Conservation (phyloP, 208 protist genomes). For the Wallacemonas sp. region DNA sequence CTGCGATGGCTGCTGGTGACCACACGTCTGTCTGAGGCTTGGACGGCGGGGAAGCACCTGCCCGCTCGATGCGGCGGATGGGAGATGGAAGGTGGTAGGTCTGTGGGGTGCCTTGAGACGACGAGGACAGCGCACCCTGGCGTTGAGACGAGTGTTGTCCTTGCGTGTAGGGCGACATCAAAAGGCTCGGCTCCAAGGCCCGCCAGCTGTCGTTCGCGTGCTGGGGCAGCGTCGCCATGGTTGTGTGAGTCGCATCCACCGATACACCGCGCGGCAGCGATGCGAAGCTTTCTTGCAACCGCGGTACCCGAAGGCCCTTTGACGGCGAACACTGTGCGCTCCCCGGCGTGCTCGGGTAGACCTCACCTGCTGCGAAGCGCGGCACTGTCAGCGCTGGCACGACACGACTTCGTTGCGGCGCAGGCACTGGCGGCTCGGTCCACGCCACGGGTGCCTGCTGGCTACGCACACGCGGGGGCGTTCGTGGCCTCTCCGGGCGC, state of each 20-base stretch:
- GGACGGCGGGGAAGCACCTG: neutral
- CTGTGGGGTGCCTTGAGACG: neutral
- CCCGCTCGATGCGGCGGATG: neutral
- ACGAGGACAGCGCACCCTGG: too few relatives aligned
- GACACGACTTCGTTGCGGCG: too few relatives aligned
- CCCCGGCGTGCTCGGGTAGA: neutral
- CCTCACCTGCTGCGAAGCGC: too few relatives aligned
- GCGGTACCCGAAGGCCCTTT: conserved; percentile 4
- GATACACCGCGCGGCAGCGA: neutral
- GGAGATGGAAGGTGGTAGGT: neutral
- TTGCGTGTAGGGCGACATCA: neutral
- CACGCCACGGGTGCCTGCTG: too few relatives aligned
- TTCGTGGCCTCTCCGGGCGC: too few relatives aligned
- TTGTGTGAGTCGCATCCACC: neutral
- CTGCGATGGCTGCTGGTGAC: neutral
- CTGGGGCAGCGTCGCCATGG: neutral
- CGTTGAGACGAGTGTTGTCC: neutral
- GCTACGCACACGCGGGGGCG: too few relatives aligned
- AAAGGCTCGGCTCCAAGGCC: conserved; percentile 2
- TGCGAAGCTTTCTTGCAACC: conserved; percentile 9
- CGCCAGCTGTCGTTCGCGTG: conserved; percentile 3
- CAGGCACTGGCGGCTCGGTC: too few relatives aligned
- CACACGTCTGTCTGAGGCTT: neutral
- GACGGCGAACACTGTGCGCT: neutral
- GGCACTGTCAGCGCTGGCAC: too few relatives aligned